Conservation (phyloP, 163 green algal species). For the Coccomyxa subellipsoidea region DNA sequence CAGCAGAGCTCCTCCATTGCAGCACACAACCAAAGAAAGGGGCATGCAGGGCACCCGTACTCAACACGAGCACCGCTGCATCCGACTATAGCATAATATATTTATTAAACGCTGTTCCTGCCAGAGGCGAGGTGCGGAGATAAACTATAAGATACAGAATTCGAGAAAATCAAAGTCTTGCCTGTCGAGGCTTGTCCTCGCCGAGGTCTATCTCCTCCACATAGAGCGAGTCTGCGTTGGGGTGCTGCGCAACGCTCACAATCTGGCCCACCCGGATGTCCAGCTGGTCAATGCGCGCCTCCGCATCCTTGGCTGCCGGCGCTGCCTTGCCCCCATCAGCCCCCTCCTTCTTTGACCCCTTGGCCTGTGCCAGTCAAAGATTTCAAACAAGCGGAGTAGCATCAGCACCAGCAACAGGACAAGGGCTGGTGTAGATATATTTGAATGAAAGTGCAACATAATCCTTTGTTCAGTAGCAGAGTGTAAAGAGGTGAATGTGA, state of each 20-base stretch:
- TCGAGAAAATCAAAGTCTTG: constrained; percentile 15
- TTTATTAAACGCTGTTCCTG: neutral
- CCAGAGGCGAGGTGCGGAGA: neutral
- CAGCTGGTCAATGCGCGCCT: constrained; percentile 57
- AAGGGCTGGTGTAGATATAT: no score
- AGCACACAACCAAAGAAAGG: no score
- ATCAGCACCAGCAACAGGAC: no score
- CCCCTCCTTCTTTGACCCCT: constrained; percentile 44
- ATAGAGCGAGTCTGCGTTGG: constrained; percentile 89
- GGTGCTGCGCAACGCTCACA: constrained; percentile 63
- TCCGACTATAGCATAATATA: no score
- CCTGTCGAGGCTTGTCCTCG: constrained; percentile 78
- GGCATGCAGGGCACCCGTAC: neutral
- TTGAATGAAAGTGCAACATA: no score
- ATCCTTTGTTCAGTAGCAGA: no score
- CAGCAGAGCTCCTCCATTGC: no score
- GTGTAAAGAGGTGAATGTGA: no score
- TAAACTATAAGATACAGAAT: neutral
- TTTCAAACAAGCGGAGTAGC: no score
- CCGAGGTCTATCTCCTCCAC: constrained; percentile 97
- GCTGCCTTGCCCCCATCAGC: constrained; percentile 21
- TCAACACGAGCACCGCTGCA: no score
- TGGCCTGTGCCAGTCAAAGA: constrained; percentile 19
- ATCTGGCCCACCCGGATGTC: constrained; percentile 78
- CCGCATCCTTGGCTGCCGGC: constrained; percentile 20